These are phyloP conservation scores for Xylariaceae sp. DNA, from an alignment of 2,329 filamentous ascomycete species.

Conservation along the genomic window DNA sequence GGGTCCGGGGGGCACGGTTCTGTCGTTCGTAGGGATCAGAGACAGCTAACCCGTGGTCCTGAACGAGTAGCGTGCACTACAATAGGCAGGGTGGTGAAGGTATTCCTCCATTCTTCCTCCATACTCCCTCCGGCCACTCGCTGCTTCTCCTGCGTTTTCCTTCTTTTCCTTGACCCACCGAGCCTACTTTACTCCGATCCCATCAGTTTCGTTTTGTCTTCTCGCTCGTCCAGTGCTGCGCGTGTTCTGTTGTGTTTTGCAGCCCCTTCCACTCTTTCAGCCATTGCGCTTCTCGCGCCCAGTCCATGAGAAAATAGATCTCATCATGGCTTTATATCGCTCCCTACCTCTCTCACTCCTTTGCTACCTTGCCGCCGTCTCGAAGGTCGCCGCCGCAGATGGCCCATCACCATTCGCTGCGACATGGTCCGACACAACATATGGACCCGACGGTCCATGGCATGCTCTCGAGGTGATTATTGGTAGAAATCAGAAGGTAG, in stretches of 20 bases:
- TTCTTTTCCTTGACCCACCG: background rate
- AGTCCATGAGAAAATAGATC: conserved; percentile 7
- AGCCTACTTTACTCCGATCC: background rate
- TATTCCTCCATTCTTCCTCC: too few species aligned
- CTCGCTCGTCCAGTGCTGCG: background rate
- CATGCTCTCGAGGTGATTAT: conserved; percentile 28
- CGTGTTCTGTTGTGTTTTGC: background rate
- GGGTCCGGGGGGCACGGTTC: too few species aligned
- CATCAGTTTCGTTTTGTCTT: background rate
- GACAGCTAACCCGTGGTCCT: too few species aligned
- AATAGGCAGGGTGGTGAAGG: too few species aligned
- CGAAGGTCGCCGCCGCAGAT: conserved; percentile 13
- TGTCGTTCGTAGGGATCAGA: too few species aligned
- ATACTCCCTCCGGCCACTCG: background rate
- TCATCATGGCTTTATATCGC: conserved; percentile 22
- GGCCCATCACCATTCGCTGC: conserved; percentile 21
- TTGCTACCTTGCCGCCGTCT: conserved; percentile 22
- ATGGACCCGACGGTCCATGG: conserved; percentile 36
- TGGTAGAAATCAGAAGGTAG: conserved; percentile 23
- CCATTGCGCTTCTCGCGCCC: conserved; percentile 13
- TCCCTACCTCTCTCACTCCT: conserved; percentile 24
- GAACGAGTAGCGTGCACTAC: too few species aligned
- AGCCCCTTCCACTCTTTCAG: conserved; percentile 3
- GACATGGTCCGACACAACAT: conserved; percentile 28
- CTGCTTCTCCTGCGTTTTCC: background rate